Evolutionary conservation across 208 protist genomes (phyloP), one percentile per base, ranked within the genome.

Genomic region (Trypanosoma avium): DNA sequence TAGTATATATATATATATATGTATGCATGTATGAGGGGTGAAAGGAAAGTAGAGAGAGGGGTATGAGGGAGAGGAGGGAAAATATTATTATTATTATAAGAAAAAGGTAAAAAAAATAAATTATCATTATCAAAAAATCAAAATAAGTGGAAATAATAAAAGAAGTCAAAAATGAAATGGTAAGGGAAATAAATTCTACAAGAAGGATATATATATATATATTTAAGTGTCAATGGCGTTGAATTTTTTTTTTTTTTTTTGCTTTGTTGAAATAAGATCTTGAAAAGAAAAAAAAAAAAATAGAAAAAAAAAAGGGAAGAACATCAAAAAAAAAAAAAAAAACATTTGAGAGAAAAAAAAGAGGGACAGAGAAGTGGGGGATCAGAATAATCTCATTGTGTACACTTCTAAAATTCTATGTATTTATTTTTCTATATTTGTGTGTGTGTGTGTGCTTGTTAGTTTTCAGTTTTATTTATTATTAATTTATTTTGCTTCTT

Each of bases 211-310:
- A 43, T 15, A 58, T 58, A 29, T 5, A 58, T 58, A 43, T 12
- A 58, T 21, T 12, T 27, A 4, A 8, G n/a, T 70, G 45, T 89
- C 74, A 69, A 81, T 67, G 68, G 38, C 73, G 35, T 65, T 78
- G 56, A 78, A n/a, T n/a, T n/a, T n/a, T n/a, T n/a, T n/a, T n/a
- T n/a, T n/a, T n/a, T n/a, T n/a, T n/a, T n/a, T n/a, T 54, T 45
- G 10, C 10, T 46, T 26, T 12, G 35, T 3, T 8, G 22, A 17
- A 32, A 56, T 47, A 19, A 3, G 55, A 40, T 32, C 61, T 66
- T 17, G 57, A 46, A 19, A 50, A 57, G 59, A 45, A 29, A 48
- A 49, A 58, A 55, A 52, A 66, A 52, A 53, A 27, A 32, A 47
- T 30, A 45, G 60, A 24, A 47, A 47, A 68, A 68, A 56, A 40